Conservation (phyloP, 352 stramenopile genomes). For the Phytophthora ohioensis region DNA sequence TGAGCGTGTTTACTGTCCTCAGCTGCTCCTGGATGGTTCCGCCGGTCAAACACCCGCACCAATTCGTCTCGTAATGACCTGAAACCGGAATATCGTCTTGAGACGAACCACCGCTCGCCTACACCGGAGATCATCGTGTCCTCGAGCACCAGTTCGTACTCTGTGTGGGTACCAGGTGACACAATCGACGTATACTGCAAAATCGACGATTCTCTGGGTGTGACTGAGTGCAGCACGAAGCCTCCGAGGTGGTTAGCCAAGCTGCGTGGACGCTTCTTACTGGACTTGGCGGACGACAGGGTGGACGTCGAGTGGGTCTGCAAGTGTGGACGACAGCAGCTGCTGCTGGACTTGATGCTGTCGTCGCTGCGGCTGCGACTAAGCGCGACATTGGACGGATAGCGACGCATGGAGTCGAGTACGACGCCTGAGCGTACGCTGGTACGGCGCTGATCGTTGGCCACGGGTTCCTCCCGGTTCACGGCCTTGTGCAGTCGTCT, state of each 20-base stretch:
- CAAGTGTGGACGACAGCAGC: not conserved
- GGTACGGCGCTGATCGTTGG: constrained; percentile 21
- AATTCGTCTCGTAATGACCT: constrained; percentile 69
- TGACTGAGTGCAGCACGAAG: constrained; percentile 72
- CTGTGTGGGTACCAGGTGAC: constrained; percentile 56
- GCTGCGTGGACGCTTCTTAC: constrained; percentile 28
- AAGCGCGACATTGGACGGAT: constrained; percentile 18
- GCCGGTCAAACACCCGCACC: constrained; percentile 50
- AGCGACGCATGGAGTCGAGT: constrained; percentile 30
- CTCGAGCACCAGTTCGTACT: constrained; percentile 74
- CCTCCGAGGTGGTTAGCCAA: constrained; percentile 57
- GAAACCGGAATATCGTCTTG: constrained; percentile 75
- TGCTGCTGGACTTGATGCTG: constrained; percentile 14
- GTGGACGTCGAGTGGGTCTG: constrained; percentile 26
- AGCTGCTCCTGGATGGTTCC: constrained; percentile 20
- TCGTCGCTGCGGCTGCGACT: constrained; percentile 24
- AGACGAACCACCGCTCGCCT: constrained; percentile 67
- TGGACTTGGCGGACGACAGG: constrained; percentile 18
- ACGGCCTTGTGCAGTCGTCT: constrained; percentile 19
- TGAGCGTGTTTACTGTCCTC: constrained; percentile 40
- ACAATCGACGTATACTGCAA: constrained; percentile 58
- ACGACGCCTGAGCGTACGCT: constrained; percentile 25
- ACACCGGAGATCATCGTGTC: constrained; percentile 19
- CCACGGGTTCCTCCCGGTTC: constrained; percentile 26
- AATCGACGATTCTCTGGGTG: constrained; percentile 60